Base-by-base conservation (phyloP, 2,329 filamentous ascomycete species). In the Endoconidiophora laricicola region DNA sequence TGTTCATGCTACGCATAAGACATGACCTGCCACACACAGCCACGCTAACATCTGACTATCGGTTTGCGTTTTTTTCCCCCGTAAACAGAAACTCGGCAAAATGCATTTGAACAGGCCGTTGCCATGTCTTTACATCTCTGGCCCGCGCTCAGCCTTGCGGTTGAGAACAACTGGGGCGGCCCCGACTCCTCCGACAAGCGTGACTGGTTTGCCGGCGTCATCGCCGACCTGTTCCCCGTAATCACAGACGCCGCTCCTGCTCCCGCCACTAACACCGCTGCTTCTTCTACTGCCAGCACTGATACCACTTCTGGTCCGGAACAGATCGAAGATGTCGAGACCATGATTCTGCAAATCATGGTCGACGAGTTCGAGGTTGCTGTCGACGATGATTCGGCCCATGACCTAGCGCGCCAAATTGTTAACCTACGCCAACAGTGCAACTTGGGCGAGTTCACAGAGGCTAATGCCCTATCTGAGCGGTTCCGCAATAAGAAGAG, bases 331-430 rank as follows among this genome's bases (percentile, higher is more conserved):
- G 86, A 95, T 58, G 69, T 95, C 41, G 90, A 96, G 68, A 74
- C 81, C 39, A 79, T 93, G 47, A 70, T 96, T 44, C 70, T 94
- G 44, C 85, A 95, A 60, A 80, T 94, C 54, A 91, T 96, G 82
- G 75, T 83, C 55, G 91, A 96, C 67, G 91, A 98, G 65, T 98
- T 96, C 60, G 87, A 94, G 59, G 83, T 91, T 50, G 81, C 85
- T 51, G 77, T 95, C 24, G 91, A 96, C 60, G 91, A 98, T 63
- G 88, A 87, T 58, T 90, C 81, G 44, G 83, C 80, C 33, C 78
- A 74, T 48, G 75, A 81, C 50, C 76, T 94, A 5, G 87, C 87
- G 7, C 69, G 71, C 52, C 72, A 79, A 58, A 84, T 96, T 52
- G 66, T 93, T 62, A 70, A 72, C 48, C 66, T 90, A 55, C 72